These are phyloP conservation scores for Schizonepeta tenuifolia DNA, from an alignment of 257 asterid genomes.

Conservation along the genomic window DNA sequence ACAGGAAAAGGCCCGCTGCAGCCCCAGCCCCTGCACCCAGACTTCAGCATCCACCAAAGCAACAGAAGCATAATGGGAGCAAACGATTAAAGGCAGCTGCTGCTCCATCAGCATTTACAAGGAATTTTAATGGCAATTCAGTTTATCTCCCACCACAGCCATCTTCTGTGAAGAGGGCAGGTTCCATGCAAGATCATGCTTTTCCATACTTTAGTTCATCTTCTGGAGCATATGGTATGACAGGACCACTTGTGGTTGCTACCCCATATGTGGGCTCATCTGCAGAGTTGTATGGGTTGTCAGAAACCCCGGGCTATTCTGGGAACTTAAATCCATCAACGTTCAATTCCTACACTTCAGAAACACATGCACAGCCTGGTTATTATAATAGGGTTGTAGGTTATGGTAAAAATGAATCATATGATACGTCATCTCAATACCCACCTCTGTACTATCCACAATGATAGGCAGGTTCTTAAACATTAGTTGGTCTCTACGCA, in stretches of 20 bases:
- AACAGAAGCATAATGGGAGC: conserved; percentile 42
- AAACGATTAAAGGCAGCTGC: conserved; percentile 32
- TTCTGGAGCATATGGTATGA: conserved; percentile 51
- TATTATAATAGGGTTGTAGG: conserved; percentile 44
- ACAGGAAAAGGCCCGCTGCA: conserved; percentile 44
- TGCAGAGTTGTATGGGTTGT: conserved; percentile 48
- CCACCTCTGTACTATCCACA: conserved; percentile 61
- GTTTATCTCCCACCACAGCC: conserved; percentile 36
- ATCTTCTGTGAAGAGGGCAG: conserved; percentile 42
- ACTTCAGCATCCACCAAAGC: conserved; percentile 43
- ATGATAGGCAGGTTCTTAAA: conserved; percentile 35
- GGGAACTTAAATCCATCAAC: conserved; percentile 46
- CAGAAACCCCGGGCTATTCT: conserved; percentile 45
- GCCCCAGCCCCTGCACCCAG: conserved; percentile 33
- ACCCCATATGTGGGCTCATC: conserved; percentile 45
- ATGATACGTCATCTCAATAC: conserved; percentile 50
- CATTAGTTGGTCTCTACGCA: conserved; percentile 37
- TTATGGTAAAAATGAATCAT: conserved; percentile 42
- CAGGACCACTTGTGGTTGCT: conserved; percentile 45
- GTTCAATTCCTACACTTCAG: conserved; percentile 46
- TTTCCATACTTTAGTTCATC: conserved; percentile 47
- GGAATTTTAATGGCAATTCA: conserved; percentile 35
- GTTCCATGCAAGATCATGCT: conserved; percentile 45
- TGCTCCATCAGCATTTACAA: conserved; percentile 37
- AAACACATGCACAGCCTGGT: conserved; percentile 45